A percentile compares a stretch with the other conserved stretches of the same genome.
Conservation (phyloP, 2,329 filamentous ascomycete species). For the Septoria petroselini region DNA sequence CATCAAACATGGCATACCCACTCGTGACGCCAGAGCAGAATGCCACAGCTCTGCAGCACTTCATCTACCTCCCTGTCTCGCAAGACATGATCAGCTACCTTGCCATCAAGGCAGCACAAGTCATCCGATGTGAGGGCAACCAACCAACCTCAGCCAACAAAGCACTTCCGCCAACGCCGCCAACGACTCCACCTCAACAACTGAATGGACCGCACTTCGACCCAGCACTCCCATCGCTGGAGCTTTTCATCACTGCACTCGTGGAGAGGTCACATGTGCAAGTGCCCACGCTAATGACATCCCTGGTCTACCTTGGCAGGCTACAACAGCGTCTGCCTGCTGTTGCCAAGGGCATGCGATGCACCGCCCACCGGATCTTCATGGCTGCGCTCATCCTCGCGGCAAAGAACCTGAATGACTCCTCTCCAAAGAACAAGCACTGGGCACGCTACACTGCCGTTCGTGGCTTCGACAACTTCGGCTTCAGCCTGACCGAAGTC, state of each 20-base stretch:
- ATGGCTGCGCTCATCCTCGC: slow-evolving; percentile 79
- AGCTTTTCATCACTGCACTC: slow-evolving; percentile 87
- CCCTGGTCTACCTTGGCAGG: slow-evolving; percentile 85
- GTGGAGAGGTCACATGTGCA: slow-evolving; percentile 93
- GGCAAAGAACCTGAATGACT: slow-evolving; percentile 98
- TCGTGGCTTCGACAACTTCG: slow-evolving; percentile 69
- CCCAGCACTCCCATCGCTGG: slow-evolving; percentile 67
- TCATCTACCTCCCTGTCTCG: slow-evolving; percentile 73
- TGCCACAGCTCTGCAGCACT: slow-evolving; percentile 72
- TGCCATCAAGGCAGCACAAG: slow-evolving; percentile 68
- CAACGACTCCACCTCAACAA: slow-evolving; percentile 55
- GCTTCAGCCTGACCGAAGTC: slow-evolving; percentile 91
- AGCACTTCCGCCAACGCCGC: slow-evolving; percentile 57
- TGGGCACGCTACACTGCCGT: slow-evolving; percentile 93
- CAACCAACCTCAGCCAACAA: slow-evolving; percentile 43
- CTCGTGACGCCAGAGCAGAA: slow-evolving; percentile 53
- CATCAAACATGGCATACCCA: slow-evolving; percentile 45
- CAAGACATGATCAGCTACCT: slow-evolving; percentile 75
- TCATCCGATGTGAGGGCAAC: slow-evolving; percentile 70
- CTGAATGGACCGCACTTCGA: slow-evolving; percentile 51
- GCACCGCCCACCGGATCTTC: slow-evolving; percentile 97
- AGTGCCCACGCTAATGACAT: slow-evolving; percentile 95
- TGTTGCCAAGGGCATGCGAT: slow-evolving; percentile 92
- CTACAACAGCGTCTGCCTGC: slow-evolving; percentile 82
- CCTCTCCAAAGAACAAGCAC: slow-evolving; percentile 99